phyloP scores from a whole-genome alignment of 768 basidiomycete genomes.

The Myochromella boudieri region DNA sequence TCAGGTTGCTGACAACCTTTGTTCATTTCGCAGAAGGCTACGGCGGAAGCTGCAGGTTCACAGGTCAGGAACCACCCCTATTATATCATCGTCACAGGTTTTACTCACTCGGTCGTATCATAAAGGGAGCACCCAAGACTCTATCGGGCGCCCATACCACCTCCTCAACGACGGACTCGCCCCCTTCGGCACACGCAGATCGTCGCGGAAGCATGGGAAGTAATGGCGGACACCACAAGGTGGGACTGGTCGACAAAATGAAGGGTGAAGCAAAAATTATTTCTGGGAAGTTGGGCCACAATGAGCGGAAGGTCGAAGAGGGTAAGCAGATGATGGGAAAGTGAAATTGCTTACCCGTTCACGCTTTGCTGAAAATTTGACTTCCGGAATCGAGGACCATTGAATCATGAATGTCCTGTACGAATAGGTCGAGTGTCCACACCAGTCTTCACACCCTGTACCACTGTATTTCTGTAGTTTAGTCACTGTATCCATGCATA shows the following conservation, averaged over 20 bases:
- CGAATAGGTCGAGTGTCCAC: too few species aligned
- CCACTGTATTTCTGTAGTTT: too few species aligned
- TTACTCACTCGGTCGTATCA: not conserved
- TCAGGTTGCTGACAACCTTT: too few species aligned
- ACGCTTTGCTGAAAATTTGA: too few species aligned
- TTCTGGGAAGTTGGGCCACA: slow-evolving; percentile 32
- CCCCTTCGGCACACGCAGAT: not conserved
- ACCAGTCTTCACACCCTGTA: too few species aligned
- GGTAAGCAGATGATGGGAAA: slow-evolving; percentile 35
- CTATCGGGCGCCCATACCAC: not conserved
- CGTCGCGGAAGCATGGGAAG: not conserved
- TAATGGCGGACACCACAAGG: slow-evolving; percentile 18
- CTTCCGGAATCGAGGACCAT: too few species aligned
- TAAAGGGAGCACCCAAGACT: not conserved
- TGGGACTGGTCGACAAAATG: slow-evolving; percentile 32
- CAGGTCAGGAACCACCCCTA: too few species aligned
- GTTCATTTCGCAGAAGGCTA: too few species aligned
- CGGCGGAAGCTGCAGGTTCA: too few species aligned
- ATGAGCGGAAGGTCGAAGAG: slow-evolving; percentile 37
- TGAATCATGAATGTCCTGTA: not conserved
- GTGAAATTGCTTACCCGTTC: too few species aligned
- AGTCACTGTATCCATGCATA: too few species aligned
- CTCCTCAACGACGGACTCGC: not conserved
- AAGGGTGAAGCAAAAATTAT: slow-evolving; percentile 38
- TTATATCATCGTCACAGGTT: not conserved